These are phyloP conservation scores for Saccharomycopsis hybrid DNA, from an alignment of 1,139 yeast genomes.

Conservation along the genomic window DNA sequence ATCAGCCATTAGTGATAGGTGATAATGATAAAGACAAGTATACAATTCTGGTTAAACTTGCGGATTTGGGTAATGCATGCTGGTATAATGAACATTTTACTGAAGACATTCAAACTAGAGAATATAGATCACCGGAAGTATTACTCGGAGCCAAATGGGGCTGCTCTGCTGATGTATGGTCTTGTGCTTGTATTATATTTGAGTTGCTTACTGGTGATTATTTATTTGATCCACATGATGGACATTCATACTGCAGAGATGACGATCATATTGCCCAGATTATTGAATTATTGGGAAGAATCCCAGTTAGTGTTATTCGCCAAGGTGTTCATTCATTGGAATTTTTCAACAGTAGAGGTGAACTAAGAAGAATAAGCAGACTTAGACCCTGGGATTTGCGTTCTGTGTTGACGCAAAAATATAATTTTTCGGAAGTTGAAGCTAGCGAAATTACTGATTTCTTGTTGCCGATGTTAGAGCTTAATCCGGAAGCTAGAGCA, in stretches of 20 bases:
- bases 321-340: slow-evolving; percentile 47
- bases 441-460: slow-evolving; percentile 55
- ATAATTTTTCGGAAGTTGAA: slow-evolving; percentile 43
- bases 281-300: slow-evolving; percentile 54
- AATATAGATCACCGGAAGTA: slow-evolving; percentile 77
- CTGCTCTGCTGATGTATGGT: slow-evolving; percentile 79
- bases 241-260: slow-evolving; percentile 56
- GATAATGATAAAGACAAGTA: slow-evolving; percentile 2
- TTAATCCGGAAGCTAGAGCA: slow-evolving; percentile 63
- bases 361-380: slow-evolving; percentile 49
- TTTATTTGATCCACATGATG: slow-evolving; percentile 73
- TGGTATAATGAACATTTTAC: slow-evolving; percentile 69
- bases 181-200: slow-evolving; percentile 72
- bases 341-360: slow-evolving; percentile 47
- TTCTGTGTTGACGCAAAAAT: slow-evolving; percentile 55
- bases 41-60: slow-evolving; percentile 49
- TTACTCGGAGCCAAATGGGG: slow-evolving; percentile 69
- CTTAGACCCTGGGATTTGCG: slow-evolving; percentile 61
- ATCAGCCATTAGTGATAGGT: not conserved
- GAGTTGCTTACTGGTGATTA: slow-evolving; percentile 83
- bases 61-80: slow-evolving; percentile 85
- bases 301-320: slow-evolving; percentile 44
- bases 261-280: slow-evolving; percentile 86
- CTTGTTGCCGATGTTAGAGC: slow-evolving; percentile 56
- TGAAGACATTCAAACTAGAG: slow-evolving; percentile 76